phyloP scores from a whole-genome alignment of 495 filamentous ascomycete species.

The Geopyxis carbonaria region DNA sequence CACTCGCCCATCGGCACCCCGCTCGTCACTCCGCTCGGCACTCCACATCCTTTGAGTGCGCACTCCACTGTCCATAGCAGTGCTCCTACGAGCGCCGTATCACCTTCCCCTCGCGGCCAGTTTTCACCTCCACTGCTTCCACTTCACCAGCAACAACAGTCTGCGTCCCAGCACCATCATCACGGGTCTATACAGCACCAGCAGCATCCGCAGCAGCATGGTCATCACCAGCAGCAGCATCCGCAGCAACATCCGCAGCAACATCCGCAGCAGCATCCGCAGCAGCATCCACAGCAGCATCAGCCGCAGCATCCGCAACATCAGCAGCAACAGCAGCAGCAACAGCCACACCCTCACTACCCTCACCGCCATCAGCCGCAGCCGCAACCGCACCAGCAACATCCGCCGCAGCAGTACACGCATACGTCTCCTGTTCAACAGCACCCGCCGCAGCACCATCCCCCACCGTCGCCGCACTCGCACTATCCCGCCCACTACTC shows the following conservation, averaged over 20 bases:
- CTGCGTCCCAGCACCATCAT: conserved; percentile 9
- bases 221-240: conserved; percentile 11
- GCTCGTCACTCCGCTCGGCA: conserved; percentile 5
- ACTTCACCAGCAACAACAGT: conserved; percentile 11
- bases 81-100: conserved; percentile 17
- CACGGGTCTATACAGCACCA: conserved; percentile 9
- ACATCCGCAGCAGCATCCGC: conserved; percentile 6
- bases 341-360: too few relatives aligned
- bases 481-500: conserved; percentile 9
- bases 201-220: conserved; percentile 14
- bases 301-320: conserved; percentile 9
- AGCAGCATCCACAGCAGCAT: conserved; percentile 10
- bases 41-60: conserved; percentile 19
- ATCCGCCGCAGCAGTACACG: too few relatives aligned
- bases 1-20: conserved; percentile 12
- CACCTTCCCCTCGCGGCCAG: conserved; percentile 13
- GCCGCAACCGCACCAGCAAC: conserved; percentile 11
- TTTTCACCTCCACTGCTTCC: conserved; percentile 14
- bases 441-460: conserved; percentile 10
- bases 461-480: conserved; percentile 6
- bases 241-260: conserved; percentile 11
- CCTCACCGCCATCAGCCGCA: conserved; percentile 9
- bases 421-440: too few relatives aligned
- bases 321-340: conserved; percentile 14
- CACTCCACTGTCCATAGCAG: conserved; percentile 13